phyloP scores from a whole-genome alignment of 768 basidiomycete genomes.

The Psilocybe cyanescens region DNA sequence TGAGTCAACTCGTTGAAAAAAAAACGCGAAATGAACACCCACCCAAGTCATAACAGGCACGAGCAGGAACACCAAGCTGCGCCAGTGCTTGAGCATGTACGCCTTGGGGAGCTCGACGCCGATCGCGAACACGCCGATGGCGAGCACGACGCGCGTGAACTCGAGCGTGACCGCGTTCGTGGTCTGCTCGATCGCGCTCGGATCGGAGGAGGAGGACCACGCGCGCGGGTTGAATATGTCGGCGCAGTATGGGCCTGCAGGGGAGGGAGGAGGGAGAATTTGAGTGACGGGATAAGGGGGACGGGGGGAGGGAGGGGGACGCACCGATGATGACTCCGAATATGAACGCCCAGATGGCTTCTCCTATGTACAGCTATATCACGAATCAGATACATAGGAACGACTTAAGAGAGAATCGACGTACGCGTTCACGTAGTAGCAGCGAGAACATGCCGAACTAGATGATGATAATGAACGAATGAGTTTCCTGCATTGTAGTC shows the following conservation, averaged over 20 bases:
- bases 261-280: too few relatives aligned
- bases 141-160: conserved; percentile 89
- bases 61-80: conserved; percentile 82
- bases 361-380: conserved; percentile 84
- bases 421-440: conserved; percentile 83
- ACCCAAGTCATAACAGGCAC: conserved; percentile 87
- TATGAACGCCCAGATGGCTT: conserved; percentile 94
- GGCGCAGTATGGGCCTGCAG: conserved; percentile 78
- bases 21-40: conserved; percentile 29
- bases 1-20: background rate
- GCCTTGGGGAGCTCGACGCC: conserved; percentile 97
- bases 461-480: background rate
- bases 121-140: conserved; percentile 96
- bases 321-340: conserved; percentile 87
- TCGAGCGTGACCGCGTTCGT: conserved; percentile 88
- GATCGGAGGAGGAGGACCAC: conserved; percentile 52
- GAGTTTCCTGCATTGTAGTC: background rate
- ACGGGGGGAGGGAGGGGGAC: too few relatives aligned
- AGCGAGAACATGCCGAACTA: conserved; percentile 97
- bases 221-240: conserved; percentile 80
- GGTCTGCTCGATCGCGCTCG: conserved; percentile 38
- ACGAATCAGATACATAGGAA: conserved; percentile 8
- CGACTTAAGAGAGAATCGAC: conserved; percentile 15
- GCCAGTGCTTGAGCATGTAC: conserved; percentile 95
- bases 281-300: too few relatives aligned